Evolutionary conservation across 768 basidiomycete genomes (phyloP).

Genomic region (Termitomyces sp.): DNA sequence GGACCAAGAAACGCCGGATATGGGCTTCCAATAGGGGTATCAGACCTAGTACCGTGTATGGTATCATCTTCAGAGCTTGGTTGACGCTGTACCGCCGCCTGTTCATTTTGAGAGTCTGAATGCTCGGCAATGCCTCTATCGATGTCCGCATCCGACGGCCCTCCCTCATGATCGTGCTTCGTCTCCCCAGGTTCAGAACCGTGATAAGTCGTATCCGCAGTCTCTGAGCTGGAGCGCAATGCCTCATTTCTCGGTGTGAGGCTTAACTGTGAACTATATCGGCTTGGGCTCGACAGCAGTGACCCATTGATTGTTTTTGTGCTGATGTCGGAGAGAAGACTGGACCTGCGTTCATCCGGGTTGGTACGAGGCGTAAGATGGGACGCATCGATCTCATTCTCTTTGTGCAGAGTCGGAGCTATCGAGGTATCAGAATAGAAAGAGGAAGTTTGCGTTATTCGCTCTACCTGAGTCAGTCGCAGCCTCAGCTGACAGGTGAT

Average conservation of each 20-base stretch:
- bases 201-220: constrained; percentile 1
- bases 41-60: background rate
- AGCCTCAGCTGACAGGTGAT: background rate
- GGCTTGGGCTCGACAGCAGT: background rate
- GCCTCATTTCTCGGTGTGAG: background rate
- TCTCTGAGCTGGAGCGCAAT: constrained; percentile 1
- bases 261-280: constrained; percentile 3
- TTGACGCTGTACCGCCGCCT: background rate
- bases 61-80: background rate
- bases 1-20: background rate
- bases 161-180: background rate
- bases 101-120: background rate
- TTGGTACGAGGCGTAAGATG: constrained; percentile 8
- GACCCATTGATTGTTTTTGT: constrained; percentile 18
- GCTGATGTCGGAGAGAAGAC: constrained; percentile 4
- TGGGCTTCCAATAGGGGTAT: background rate
- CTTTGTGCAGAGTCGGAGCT: background rate
- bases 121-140: background rate
- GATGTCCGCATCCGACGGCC: background rate
- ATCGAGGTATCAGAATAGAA: background rate
- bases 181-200: background rate
- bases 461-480: background rate
- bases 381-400: background rate
- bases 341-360: background rate
- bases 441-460: background rate